phyloP scores from a whole-genome alignment of 257 asterid species.

The Solanum verrucosum region DNA sequence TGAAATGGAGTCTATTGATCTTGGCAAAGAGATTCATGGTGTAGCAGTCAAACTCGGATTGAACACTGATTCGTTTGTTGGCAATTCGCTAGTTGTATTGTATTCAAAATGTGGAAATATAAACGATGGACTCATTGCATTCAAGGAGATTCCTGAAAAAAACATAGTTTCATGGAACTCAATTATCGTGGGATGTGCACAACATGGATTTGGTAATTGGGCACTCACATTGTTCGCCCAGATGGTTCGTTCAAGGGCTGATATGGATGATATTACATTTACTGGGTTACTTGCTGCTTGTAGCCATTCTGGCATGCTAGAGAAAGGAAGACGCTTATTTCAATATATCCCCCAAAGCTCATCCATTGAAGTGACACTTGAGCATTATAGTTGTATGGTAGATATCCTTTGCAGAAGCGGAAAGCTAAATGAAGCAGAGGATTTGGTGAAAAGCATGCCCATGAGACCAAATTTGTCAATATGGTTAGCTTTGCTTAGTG shows the following conservation, averaged over 20 bases:
- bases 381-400: slow-evolving; percentile 84
- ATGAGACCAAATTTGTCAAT: slow-evolving; percentile 41
- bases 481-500: slow-evolving; percentile 69
- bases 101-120: slow-evolving; percentile 57
- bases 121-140: slow-evolving; percentile 40
- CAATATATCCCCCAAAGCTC: slow-evolving; percentile 11
- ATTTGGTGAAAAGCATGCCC: slow-evolving; percentile 47
- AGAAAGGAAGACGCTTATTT: slow-evolving; percentile 53
- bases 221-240: slow-evolving; percentile 52
- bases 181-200: slow-evolving; percentile 74
- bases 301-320: slow-evolving; percentile 81
- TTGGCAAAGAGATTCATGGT: slow-evolving; percentile 59
- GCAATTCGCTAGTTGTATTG: slow-evolving; percentile 71
- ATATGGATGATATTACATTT: slow-evolving; percentile 76
- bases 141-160: slow-evolving; percentile 37
- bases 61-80: slow-evolving; percentile 48
- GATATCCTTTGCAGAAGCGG: slow-evolving; percentile 72
- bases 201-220: slow-evolving; percentile 66
- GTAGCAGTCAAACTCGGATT: slow-evolving; percentile 59
- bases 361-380: slow-evolving; percentile 34
- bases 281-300: slow-evolving; percentile 80
- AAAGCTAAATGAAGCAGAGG: slow-evolving; percentile 55
- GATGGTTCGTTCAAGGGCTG: slow-evolving; percentile 44
- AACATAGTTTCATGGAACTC: slow-evolving; percentile 89
- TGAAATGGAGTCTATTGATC: slow-evolving; percentile 46